phyloP scores from a whole-genome alignment of 257 asterid genomes.

The Lithospermum erythrorhizon region DNA sequence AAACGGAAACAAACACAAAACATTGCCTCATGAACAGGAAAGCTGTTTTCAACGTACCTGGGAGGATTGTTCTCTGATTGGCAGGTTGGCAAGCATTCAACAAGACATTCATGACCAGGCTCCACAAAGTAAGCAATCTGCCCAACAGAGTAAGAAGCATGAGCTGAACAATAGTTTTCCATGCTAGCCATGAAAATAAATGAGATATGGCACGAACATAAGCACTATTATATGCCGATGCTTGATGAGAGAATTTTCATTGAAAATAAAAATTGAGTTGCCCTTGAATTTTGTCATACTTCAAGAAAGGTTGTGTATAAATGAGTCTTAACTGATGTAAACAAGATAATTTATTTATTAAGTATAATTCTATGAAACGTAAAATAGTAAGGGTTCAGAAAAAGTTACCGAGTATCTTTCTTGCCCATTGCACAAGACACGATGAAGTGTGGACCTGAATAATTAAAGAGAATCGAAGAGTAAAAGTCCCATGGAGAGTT shows the following conservation, averaged over 20 bases:
- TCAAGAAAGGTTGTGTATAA: no score
- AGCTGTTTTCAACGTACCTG: slow-evolving; percentile 32
- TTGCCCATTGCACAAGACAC: slow-evolving; percentile 66
- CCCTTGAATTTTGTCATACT: no score
- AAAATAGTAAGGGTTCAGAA: slow-evolving; percentile 7
- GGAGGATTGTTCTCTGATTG: slow-evolving; percentile 72
- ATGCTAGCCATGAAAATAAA: background rate
- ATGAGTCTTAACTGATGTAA: no score
- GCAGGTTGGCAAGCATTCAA: slow-evolving; percentile 81
- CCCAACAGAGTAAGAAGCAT: slow-evolving; percentile 9
- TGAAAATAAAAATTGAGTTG: background rate
- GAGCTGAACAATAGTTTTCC: background rate
- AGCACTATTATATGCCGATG: background rate
- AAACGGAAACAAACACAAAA: background rate
- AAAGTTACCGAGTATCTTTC: slow-evolving; percentile 82
- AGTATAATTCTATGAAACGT: background rate
- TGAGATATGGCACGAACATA: background rate
- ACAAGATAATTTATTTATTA: background rate
- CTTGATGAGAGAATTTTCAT: background rate
- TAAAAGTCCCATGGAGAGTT: background rate
- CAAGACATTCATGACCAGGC: slow-evolving; percentile 63
- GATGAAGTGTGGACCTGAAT: slow-evolving; percentile 81
- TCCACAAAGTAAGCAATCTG: slow-evolving; percentile 76
- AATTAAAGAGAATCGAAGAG: slow-evolving; percentile 7
- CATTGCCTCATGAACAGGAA: background rate